Evolutionary conservation across 2,329 filamentous ascomycete genomes (phyloP).

Genomic region (Biscogniauxia sp.): DNA sequence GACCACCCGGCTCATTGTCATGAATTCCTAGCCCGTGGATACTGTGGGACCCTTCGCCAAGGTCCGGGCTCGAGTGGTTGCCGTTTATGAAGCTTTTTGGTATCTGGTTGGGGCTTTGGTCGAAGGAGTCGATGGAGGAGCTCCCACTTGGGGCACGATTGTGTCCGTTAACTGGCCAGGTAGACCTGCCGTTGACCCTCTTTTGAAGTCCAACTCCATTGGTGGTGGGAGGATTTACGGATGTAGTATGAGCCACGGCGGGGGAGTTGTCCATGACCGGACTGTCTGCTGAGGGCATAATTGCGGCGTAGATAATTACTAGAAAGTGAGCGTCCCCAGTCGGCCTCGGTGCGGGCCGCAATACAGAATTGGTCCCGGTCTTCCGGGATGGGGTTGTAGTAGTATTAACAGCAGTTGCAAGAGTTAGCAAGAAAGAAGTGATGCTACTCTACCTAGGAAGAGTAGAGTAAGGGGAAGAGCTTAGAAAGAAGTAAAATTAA

Average conservation of each 20-base stretch:
- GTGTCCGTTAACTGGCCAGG: conserved; percentile 18
- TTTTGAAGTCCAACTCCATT: conserved; percentile 18
- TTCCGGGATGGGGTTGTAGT: conserved; percentile 4
- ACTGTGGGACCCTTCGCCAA: conserved; percentile 20
- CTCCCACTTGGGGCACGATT: conserved; percentile 16
- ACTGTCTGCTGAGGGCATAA: conserved; percentile 23
- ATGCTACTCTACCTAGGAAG: background rate
- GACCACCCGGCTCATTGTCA: conserved; percentile 34
- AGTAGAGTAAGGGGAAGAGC: background rate
- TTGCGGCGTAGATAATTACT: conserved; percentile 3
- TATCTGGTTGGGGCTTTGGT: conserved; percentile 6
- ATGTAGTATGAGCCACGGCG: conserved; percentile 12
- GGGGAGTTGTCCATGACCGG: conserved; percentile 7
- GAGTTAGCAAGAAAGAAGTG: background rate
- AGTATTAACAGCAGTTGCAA: conserved; percentile 6
- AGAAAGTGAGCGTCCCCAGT: conserved; percentile 1
- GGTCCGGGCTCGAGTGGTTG: background rate
- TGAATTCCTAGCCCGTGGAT: conserved; percentile 29
- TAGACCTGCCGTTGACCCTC: conserved; percentile 16
- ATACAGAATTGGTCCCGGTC: conserved; percentile 6
- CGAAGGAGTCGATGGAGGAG: conserved; percentile 16
- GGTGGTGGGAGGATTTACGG: conserved; percentile 10
- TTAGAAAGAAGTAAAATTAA: conserved; percentile 2
- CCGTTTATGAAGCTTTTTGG: conserved; percentile 8
- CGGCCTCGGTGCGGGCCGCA: conserved; percentile 14